Evolutionary conservation across 2,329 filamentous ascomycete genomes (phyloP).

Genomic region (Paecilomyces dactylethromorphus): DNA sequence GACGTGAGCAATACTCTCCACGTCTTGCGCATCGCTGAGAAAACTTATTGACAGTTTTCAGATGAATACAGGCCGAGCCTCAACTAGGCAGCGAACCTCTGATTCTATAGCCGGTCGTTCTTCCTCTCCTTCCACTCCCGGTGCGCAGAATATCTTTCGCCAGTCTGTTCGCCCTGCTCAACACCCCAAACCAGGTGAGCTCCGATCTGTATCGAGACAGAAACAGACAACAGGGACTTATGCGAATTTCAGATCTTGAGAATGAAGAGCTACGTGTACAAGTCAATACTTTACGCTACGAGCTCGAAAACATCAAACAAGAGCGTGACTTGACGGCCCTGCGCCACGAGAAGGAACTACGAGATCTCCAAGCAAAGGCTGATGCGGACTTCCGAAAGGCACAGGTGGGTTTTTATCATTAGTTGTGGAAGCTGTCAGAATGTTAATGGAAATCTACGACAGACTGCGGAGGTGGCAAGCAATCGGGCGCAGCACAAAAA

Average conservation of each 20-base stretch:
- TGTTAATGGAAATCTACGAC: neutral
- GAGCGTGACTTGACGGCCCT: slow-evolving; percentile 75
- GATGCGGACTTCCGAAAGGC: slow-evolving; percentile 74
- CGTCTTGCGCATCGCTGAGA: neutral
- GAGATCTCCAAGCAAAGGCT: slow-evolving; percentile 71
- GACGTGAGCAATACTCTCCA: neutral
- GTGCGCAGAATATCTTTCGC: slow-evolving; percentile 26
- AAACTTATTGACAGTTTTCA: slow-evolving; percentile 9
- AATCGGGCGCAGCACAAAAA: slow-evolving; percentile 48
- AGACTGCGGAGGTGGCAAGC: slow-evolving; percentile 48
- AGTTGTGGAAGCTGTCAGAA: neutral
- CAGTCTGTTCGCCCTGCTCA: slow-evolving; percentile 30
- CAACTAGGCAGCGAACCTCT: slow-evolving; percentile 51
- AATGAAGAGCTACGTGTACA: slow-evolving; percentile 84
- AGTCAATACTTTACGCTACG: slow-evolving; percentile 80
- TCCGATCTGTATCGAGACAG: neutral
- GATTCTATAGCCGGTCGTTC: slow-evolving; percentile 55
- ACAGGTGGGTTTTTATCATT: slow-evolving; percentile 33
- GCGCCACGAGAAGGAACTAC: slow-evolving; percentile 74
- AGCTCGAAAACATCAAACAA: slow-evolving; percentile 77
- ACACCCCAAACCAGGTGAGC: slow-evolving; percentile 31
- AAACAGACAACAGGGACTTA: neutral
- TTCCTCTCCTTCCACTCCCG: slow-evolving; percentile 26
- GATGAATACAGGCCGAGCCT: slow-evolving; percentile 31
- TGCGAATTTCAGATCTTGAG: slow-evolving; percentile 27